phyloP scores from a whole-genome alignment of 495 filamentous ascomycete species.

The Jackrogersella multiformis region DNA sequence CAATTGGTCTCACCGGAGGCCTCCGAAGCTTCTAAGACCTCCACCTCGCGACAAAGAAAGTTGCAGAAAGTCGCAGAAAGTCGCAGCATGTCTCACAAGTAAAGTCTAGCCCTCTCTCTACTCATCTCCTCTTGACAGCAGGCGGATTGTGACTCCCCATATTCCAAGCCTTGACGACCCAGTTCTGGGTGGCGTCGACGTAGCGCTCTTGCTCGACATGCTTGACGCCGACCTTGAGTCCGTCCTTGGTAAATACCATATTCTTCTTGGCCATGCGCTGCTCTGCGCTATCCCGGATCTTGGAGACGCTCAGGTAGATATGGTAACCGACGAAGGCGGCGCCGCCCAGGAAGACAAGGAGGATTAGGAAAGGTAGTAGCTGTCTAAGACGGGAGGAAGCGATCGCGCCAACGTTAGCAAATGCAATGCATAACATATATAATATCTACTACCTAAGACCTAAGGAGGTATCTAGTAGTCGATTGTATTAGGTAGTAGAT shows the following conservation, averaged over 20 bases:
- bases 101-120: background rate
- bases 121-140: slow-evolving; percentile 46
- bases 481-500: background rate
- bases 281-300: slow-evolving; percentile 73
- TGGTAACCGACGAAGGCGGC: slow-evolving; percentile 75
- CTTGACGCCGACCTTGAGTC: slow-evolving; percentile 82
- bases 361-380: slow-evolving; percentile 77
- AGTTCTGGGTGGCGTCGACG: slow-evolving; percentile 83
- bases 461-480: no score
- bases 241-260: slow-evolving; percentile 82
- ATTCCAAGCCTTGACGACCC: slow-evolving; percentile 84
- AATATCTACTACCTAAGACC: slow-evolving; percentile 8
- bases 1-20: background rate
- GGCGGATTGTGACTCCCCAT: slow-evolving; percentile 56
- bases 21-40: background rate
- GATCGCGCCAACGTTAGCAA: slow-evolving; percentile 29
- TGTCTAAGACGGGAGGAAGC: slow-evolving; percentile 52
- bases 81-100: background rate
- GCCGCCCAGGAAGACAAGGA: slow-evolving; percentile 69
- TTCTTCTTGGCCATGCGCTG: slow-evolving; percentile 85
- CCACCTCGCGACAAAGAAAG: no score
- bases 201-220: slow-evolving; percentile 79
- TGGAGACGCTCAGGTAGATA: slow-evolving; percentile 73
- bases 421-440: no score
- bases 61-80: no score